Evolutionary conservation across 805 yeast species (phyloP).

Genomic region (Hanseniaspora pseudoguilliermondii): DNA sequence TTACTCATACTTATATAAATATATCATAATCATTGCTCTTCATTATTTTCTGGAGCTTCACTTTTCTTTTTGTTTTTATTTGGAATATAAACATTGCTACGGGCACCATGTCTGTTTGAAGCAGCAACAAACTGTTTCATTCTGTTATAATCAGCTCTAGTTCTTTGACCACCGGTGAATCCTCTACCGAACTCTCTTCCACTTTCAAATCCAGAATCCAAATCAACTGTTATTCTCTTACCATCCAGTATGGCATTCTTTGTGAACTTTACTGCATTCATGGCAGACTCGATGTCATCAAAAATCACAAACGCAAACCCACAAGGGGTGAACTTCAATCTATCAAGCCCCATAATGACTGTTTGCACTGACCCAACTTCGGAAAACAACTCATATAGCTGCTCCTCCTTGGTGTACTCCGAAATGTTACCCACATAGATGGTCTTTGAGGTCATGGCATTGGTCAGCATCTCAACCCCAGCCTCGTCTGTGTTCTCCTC

Average conservation of each 20-base stretch:
- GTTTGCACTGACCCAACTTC: slow-evolving; percentile 67
- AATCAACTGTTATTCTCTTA: slow-evolving; percentile 65
- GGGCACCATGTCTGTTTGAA: slow-evolving; percentile 11
- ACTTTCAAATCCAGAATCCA: slow-evolving; percentile 91
- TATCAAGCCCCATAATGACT: slow-evolving; percentile 88
- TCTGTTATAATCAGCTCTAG: slow-evolving; percentile 12
- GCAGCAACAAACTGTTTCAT: slow-evolving; percentile 11
- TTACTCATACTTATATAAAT: not conserved
- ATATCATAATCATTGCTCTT: not conserved
- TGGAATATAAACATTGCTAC: slow-evolving; percentile 12
- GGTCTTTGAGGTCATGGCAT: slow-evolving; percentile 56
- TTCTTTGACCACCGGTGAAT: slow-evolving; percentile 73
- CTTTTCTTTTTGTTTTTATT: not conserved
- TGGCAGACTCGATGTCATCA: slow-evolving; percentile 52
- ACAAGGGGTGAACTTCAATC: slow-evolving; percentile 84
- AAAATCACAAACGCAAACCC: slow-evolving; percentile 92
- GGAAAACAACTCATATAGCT: slow-evolving; percentile 72
- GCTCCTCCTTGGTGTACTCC: slow-evolving; percentile 89
- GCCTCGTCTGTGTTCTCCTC: slow-evolving; percentile 47
- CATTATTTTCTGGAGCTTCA: not conserved
- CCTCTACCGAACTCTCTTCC: slow-evolving; percentile 97
- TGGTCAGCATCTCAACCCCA: slow-evolving; percentile 51
- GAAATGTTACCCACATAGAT: slow-evolving; percentile 86
- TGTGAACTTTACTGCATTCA: slow-evolving; percentile 70
- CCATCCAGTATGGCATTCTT: slow-evolving; percentile 78